These are phyloP conservation scores for Thelonectria blattea DNA, from an alignment of 2,329 filamentous ascomycete genomes.

Conservation along the genomic window DNA sequence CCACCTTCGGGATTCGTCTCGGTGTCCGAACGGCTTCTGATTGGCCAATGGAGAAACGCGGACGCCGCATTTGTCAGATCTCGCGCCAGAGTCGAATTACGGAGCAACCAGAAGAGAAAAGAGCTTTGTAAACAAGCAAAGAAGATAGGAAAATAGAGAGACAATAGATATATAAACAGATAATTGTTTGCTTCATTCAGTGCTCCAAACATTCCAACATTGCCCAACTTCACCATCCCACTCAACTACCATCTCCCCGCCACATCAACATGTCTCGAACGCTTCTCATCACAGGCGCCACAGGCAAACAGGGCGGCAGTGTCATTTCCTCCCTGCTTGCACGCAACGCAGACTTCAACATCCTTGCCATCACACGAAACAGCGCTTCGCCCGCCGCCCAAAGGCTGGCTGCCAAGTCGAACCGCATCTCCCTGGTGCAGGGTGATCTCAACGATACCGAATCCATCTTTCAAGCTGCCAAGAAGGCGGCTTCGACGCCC, in stretches of 20 bases:
- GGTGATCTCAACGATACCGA: conserved; percentile 61
- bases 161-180: neutral
- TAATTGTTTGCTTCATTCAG: neutral
- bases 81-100: neutral
- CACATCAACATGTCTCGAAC: conserved; percentile 34
- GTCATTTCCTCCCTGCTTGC: conserved; percentile 41
- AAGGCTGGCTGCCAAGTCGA: conserved; percentile 50
- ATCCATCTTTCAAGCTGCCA: conserved; percentile 55
- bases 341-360: conserved; percentile 47
- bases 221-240: neutral
- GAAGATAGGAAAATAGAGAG: neutral
- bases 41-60: neutral
- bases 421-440: conserved; percentile 60
- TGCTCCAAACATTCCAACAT: neutral
- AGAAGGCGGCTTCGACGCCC: conserved; percentile 30
- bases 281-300: conserved; percentile 45
- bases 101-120: neutral
- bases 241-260: neutral
- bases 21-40: neutral
- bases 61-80: neutral
- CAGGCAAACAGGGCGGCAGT: conserved; percentile 47
- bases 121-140: neutral
- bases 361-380: conserved; percentile 67
- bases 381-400: conserved; percentile 56
- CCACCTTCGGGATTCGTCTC: neutral